phyloP scores from a whole-genome alignment of 345 rosid genomes.

The Cardiospermum halicacabum region DNA sequence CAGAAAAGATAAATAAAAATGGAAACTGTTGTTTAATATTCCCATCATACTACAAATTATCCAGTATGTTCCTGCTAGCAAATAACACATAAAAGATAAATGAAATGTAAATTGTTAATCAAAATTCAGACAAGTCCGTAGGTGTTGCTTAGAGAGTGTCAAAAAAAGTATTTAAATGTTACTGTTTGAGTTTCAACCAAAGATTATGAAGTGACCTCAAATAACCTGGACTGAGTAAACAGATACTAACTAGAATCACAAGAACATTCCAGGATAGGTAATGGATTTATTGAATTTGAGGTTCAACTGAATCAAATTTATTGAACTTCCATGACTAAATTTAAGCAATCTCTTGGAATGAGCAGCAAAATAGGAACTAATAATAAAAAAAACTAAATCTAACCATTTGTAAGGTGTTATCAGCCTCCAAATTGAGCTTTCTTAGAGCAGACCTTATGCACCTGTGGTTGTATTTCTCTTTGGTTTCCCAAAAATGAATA shows the following conservation, averaged over 20 bases:
- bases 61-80: no score
- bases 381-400: conserved; percentile 6
- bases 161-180: not conserved
- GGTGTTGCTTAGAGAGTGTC: not conserved
- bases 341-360: not conserved
- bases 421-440: conserved; percentile 41
- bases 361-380: not conserved
- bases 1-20: no score
- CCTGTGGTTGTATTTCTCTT: conserved; percentile 36
- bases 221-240: not conserved
- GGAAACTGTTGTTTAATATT: no score
- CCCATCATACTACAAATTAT: no score
- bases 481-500: conserved; percentile 38
- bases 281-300: not conserved
- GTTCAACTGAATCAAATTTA: not conserved
- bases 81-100: no score
- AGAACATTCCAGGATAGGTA: not conserved
- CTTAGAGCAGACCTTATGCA: conserved; percentile 43
- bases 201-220: not conserved
- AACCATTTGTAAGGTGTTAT: conserved; percentile 47
- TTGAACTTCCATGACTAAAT: not conserved
- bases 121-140: not conserved
- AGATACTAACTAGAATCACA: not conserved
- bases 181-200: not conserved
- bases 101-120: no score